These are phyloP conservation scores for Chrysanthemum seticuspe DNA, from an alignment of 129 eudicot genomes.

Conservation along the genomic window DNA sequence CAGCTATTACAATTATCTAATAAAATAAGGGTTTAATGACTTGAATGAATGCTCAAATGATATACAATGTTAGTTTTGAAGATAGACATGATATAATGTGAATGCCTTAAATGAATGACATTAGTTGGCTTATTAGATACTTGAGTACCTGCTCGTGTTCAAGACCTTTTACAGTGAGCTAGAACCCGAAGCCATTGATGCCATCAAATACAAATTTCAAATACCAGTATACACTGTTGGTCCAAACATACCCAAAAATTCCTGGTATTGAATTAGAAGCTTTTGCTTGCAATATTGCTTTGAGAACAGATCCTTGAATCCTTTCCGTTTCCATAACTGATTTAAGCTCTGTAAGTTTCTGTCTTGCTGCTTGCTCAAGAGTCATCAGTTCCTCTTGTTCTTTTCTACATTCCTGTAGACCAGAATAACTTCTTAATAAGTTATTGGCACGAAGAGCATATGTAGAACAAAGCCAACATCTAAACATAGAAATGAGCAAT, in stretches of 20 bases:
- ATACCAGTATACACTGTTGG: no score
- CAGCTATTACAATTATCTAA: no score
- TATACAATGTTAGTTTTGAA: no score
- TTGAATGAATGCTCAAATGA: no score
- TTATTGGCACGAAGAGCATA: not conserved
- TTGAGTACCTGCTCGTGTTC: no score
- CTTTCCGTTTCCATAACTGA: conserved; percentile 81
- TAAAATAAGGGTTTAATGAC: no score
- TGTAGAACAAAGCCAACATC: not conserved
- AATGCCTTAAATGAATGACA: no score
- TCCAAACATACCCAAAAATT: conserved; percentile 49
- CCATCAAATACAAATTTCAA: no score
- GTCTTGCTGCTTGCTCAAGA: conserved; percentile 84
- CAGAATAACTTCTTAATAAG: not conserved
- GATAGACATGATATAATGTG: no score
- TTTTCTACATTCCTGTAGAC: conserved; percentile 53
- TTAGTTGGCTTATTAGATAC: no score
- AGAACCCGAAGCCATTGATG: no score
- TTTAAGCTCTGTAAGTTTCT: conserved; percentile 73
- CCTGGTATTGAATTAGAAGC: conserved; percentile 70
- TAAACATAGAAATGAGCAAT: not conserved
- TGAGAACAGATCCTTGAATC: conserved; percentile 80
- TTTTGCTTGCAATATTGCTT: conserved; percentile 85
- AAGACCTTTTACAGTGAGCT: no score
- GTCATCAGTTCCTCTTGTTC: conserved; percentile 73